These are phyloP conservation scores for Tetracladium maxilliforme DNA, from an alignment of 2,329 filamentous ascomycete genomes.

Conservation along the genomic window DNA sequence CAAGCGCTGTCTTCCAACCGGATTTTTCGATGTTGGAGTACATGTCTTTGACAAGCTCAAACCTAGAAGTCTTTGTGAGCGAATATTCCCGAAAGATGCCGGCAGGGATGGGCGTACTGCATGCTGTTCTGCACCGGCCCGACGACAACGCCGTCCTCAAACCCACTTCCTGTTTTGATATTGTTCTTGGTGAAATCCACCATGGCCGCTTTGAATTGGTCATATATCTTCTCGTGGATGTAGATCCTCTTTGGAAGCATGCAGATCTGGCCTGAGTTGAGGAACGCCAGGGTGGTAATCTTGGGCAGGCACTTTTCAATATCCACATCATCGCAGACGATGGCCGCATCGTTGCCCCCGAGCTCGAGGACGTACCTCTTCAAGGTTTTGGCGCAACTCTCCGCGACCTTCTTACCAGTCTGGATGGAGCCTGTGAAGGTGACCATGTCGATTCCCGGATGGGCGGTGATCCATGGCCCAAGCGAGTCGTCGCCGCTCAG, in stretches of 20 bases:
- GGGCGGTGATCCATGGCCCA: slow-evolving; percentile 36
- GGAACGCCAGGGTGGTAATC: slow-evolving; percentile 30
- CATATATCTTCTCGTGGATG: slow-evolving; percentile 44
- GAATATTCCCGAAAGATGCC: too few species aligned
- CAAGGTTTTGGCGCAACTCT: slow-evolving; percentile 30
- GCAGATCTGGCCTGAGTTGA: slow-evolving; percentile 39
- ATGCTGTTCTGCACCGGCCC: slow-evolving; percentile 49
- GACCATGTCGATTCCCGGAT: slow-evolving; percentile 39
- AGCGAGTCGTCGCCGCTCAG: slow-evolving; percentile 37
- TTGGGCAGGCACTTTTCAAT: slow-evolving; percentile 25
- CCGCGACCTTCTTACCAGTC: slow-evolving; percentile 33
- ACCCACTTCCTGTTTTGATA: slow-evolving; percentile 20
- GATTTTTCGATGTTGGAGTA: background rate
- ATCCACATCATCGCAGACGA: slow-evolving; percentile 36
- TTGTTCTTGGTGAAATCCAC: slow-evolving; percentile 24
- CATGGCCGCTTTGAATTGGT: slow-evolving; percentile 31
- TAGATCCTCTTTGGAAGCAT: slow-evolving; percentile 43
- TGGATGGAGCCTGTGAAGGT: slow-evolving; percentile 40
- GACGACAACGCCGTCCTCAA: slow-evolving; percentile 24
- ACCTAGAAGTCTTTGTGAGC: too few species aligned
- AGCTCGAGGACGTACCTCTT: slow-evolving; percentile 38
- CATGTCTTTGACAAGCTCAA: too few species aligned
- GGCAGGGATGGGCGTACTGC: slow-evolving; percentile 35
- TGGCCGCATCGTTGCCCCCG: slow-evolving; percentile 39
- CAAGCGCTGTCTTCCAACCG: too few species aligned